These are phyloP conservation scores for Fusarium papillatum DNA, from an alignment of 2,329 filamentous ascomycete genomes.

Conservation along the genomic window DNA sequence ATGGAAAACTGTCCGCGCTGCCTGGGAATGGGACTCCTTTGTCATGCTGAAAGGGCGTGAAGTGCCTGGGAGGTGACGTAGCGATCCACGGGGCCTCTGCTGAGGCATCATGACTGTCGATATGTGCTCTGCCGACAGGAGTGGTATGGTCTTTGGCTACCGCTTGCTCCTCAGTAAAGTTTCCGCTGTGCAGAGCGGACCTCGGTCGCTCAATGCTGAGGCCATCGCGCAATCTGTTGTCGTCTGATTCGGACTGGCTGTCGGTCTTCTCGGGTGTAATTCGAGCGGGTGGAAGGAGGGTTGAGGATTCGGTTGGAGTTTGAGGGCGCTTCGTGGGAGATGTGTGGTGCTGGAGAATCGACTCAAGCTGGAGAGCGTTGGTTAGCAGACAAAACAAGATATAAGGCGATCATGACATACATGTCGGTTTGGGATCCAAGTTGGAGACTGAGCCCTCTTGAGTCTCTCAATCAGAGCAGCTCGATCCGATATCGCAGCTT, in stretches of 20 bases:
- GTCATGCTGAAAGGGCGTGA: constrained; percentile 60
- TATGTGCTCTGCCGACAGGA: constrained; percentile 2
- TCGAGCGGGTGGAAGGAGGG: constrained; percentile 60
- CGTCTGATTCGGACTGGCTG: constrained; percentile 42
- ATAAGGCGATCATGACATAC: constrained; percentile 56
- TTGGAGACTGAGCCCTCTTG: constrained; percentile 83
- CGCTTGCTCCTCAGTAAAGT: constrained; percentile 66
- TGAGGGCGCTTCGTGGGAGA: constrained; percentile 41
- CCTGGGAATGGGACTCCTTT: constrained; percentile 47
- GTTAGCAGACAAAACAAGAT: constrained; percentile 18
- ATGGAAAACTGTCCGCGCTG: constrained; percentile 53
- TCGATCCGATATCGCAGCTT: constrained; percentile 67
- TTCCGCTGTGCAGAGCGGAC: constrained; percentile 79
- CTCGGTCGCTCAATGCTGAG: constrained; percentile 84
- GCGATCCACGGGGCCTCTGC: constrained; percentile 60
- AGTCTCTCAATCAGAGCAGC: constrained; percentile 86
- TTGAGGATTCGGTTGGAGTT: constrained; percentile 52
- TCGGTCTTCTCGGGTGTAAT: constrained; percentile 56
- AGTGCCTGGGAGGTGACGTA: constrained; percentile 69
- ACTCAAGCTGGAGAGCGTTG: constrained; percentile 51
- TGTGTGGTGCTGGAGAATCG: constrained; percentile 47
- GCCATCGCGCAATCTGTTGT: constrained; percentile 65
- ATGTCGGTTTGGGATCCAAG: constrained; percentile 77
- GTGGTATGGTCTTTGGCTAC: constrained; percentile 24
- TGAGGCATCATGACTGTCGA: constrained; percentile 37